phyloP scores from a whole-genome alignment of 208 protist species.

The Acanthamoeba triangularis region DNA sequence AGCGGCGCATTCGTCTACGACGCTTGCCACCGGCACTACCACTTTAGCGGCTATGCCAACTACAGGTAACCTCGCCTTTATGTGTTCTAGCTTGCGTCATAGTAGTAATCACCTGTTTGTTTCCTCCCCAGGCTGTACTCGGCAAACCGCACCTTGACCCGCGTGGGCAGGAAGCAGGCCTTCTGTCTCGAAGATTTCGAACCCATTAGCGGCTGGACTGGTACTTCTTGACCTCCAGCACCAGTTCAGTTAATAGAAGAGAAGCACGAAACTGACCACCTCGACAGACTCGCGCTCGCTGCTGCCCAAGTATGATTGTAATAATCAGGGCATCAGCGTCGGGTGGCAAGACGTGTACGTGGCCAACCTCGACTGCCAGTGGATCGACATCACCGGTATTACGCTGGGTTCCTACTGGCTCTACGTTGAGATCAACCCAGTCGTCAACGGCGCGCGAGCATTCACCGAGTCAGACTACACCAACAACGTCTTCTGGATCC shows the following conservation, averaged over 20 bases:
- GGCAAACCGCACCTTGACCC: neutral
- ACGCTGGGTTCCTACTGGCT: conserved; percentile 4
- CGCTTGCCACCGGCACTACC: conserved; percentile 57
- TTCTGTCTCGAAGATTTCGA: conserved; percentile 58
- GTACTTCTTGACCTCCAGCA: neutral
- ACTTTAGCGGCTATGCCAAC: conserved; percentile 15
- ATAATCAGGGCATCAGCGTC: conserved; percentile 66
- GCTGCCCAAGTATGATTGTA: conserved; percentile 22
- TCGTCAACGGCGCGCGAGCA: neutral
- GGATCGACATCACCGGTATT: conserved; percentile 53
- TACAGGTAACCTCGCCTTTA: neutral
- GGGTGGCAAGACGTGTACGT: conserved; percentile 69
- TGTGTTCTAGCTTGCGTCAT: neutral
- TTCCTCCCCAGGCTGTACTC: neutral
- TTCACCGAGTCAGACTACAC: conserved; percentile 40
- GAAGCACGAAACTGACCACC: neutral
- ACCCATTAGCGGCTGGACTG: neutral
- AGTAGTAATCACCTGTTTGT: neutral
- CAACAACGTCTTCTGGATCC: conserved; percentile 69
- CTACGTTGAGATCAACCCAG: conserved; percentile 10
- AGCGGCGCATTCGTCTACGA: neutral
- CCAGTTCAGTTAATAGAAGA: neutral
- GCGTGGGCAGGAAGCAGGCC: conserved; percentile 43
- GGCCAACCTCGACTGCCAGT: conserved; percentile 53
- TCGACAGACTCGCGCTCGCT: neutral